Evolutionary conservation across 495 filamentous ascomycete genomes (phyloP), one percentile per base, ranked within the genome.

Genomic region (Xylaria acuta): DNA sequence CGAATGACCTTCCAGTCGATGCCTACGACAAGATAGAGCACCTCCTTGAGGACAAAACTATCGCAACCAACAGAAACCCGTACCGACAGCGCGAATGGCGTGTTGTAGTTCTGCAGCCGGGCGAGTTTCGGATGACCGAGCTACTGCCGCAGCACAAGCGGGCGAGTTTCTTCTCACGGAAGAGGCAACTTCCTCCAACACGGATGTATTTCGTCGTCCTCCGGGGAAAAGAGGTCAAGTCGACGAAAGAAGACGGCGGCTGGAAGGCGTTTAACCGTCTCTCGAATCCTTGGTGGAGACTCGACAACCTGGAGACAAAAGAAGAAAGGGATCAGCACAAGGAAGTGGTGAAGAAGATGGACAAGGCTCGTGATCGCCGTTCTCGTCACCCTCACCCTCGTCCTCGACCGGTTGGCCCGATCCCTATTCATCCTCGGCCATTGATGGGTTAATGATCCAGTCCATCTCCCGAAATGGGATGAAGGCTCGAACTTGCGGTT

Each of bases 41-140:
- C 5, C 66, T 78, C 49, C 30, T 78, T 6, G 69, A 74, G 22
- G 67, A 74, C 27, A 78, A 73, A 41, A 70, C 56, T 25, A 64
- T 53, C 25, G 63, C 67, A n/a, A 67, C 76, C 18, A 78, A 78
- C 64, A 71, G n/a, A 30, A 76, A 71, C 1, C 75, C 75, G n/a
- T 71, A 72, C 22, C 76, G 72, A 54, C 68, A 72, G 32, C 76
- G 75, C 1, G 76, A 75, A 69, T 78, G 76, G 76, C 68, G 71
- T 1, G 43, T 76, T n/a, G 66, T 75, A 1, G 32, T 76, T 3
- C 69, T 76, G 22, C 65, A 75, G 38, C 64, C 72, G 49, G 58
- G 69, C 34, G 75, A 76, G 47, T 72, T 72, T 45, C 73, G n/a
- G 41, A 74, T 78, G 63, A 75, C 75, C 3, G 71, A 75, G 22